Evolutionary conservation across 495 filamentous ascomycete species (phyloP), one percentile per base, ranked within the genome.

Genomic region (Podospora sp.): DNA sequence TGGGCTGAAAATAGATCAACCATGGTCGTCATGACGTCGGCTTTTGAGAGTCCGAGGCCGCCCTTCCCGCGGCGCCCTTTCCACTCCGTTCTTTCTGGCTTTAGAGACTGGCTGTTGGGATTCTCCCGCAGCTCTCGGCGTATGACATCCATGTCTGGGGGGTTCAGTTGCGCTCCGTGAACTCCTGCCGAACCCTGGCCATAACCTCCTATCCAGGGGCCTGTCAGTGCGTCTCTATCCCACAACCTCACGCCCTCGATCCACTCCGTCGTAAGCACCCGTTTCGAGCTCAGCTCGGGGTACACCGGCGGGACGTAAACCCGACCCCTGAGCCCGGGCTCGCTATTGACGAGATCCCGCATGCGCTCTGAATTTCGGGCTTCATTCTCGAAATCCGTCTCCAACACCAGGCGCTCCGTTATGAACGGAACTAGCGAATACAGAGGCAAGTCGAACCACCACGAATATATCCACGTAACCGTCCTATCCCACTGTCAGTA

Each of bases 191-290:
- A 93, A 2, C 90, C 92, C 66, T 86, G 76, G 14, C 88, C 85
- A 81, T 87, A 86, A 22, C 92, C 91, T 24, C 93, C 93, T 35
- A 86, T 75, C 93, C 95, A 97, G 1, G 85, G 80, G 9, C 82
- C 80, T 0, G 85, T 89, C 68, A 97, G 88, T 21, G 89, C 81
- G 2, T 90, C 86, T 70, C 94, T 96, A 67, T 97, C 93, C 90
- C 93, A 96, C 8, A 99, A 82, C 21, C 93, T 85, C 2, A 97
- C 86, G 20, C 94, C 94, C 76, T 99, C 95, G 60, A 99, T 92
- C 95, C 95, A 99, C 74, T 99, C 94, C 1, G 95, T 92, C 2
- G 95, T 96, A 82, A 99, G 89, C 21, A 99, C 89, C 22, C 95
- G 86, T 69, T 83, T 90, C 9, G 91, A 93, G 71, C 88, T 93